Evolutionary conservation across 2,329 filamentous ascomycete genomes (phyloP), one percentile per base, ranked within the genome.

Genomic region (Torrubiella hemipterigena): DNA sequence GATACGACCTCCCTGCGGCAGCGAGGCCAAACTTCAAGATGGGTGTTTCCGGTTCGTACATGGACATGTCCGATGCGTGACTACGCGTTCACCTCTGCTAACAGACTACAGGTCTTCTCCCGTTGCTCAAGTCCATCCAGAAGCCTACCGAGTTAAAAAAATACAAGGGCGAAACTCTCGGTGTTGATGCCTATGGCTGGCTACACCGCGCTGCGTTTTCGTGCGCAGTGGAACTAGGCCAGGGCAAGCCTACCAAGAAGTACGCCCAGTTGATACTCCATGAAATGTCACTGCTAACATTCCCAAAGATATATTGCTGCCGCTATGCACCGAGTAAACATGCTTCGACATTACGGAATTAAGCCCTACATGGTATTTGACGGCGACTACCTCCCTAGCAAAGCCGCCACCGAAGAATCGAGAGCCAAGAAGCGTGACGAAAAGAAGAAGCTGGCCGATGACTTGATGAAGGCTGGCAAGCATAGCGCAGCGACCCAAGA

Each of bases 111-210:
- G 89, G 91, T 27, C 73, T 98, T 32, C 69, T 96, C 20, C 85
- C 85, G 22, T 68, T 96, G 37, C 75, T 98, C 38, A 96, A 96
- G 59, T 96, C 91, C 27, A 96, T 98, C 33, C 91, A 98, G 37
- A 86, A 82, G 49, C 81, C 82, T 49, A 81, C 75, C 30, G 81
- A 84, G 44, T 67, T 98, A 37, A 93, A 86, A 52, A 86, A 86
- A 48, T 95, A 82, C 55, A 63, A 72, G 10, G 91, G 89, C 31
- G 78, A 93, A 57, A 93, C 81, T 2, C 70, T 98, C 28, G 93
- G 82, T n/a, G 78, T 98, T 21, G 91, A 98, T 55, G 89, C 82
- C 35, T 98, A 98, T 67, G 91, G 89, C 52, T 98, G 93, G 91
- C 76, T 98, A 33, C 91, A 98, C 56, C 80, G 91, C 43, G 93